phyloP scores from a whole-genome alignment of 257 asterid species.

The Jasminum sambac region DNA sequence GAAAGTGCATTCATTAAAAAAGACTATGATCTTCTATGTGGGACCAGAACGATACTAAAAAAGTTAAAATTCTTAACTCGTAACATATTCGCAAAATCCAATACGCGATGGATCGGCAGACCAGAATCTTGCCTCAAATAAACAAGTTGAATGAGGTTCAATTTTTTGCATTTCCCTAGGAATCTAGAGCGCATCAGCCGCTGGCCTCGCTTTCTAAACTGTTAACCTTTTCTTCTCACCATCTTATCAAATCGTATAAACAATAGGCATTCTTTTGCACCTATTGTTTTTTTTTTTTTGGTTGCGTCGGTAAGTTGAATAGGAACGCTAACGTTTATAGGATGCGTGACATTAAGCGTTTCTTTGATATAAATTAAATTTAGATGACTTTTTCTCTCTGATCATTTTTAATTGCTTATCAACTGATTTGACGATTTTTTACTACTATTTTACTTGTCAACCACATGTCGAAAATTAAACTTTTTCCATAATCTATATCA shows the following conservation, averaged over 20 bases:
- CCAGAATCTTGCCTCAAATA: conserved; percentile 31
- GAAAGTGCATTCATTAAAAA: no score
- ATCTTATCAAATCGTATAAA: conserved; percentile 39
- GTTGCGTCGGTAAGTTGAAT: no score
- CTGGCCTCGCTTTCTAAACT: conserved; percentile 55
- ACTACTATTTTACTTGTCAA: no score
- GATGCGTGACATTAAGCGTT: no score
- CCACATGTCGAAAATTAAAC: no score
- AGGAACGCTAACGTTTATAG: no score
- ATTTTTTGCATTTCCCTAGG: conserved; percentile 57
- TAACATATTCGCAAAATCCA: conserved; percentile 24
- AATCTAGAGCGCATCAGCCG: conserved; percentile 97
- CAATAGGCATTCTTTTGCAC: not conserved
- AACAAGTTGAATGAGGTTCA: conserved; percentile 43
- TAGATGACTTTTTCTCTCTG: no score
- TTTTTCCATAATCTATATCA: no score
- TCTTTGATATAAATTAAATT: not conserved
- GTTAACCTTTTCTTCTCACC: conserved; percentile 36
- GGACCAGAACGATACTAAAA: conserved; percentile 30
- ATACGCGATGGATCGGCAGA: conserved; percentile 30
- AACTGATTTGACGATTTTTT: no score
- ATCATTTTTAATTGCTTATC: no score
- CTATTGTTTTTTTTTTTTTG: not conserved
- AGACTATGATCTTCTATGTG: no score
- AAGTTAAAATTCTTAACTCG: conserved; percentile 1